These are phyloP conservation scores for Rhodotorula glutinis DNA, from an alignment of 1,284 basidiomycete genomes.

Conservation along the genomic window DNA sequence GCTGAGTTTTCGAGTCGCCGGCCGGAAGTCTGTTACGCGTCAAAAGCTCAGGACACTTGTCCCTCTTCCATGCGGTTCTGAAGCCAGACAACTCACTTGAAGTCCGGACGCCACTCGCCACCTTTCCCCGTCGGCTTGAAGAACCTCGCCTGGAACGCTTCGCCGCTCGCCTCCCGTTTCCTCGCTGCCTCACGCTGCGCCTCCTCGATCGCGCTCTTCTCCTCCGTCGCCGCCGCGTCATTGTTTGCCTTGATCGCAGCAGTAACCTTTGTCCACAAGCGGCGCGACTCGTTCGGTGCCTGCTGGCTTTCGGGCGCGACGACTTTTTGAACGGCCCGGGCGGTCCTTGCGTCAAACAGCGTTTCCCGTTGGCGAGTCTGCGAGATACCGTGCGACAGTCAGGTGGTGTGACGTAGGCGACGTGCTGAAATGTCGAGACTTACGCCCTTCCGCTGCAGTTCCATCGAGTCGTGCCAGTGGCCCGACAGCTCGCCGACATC, in stretches of 20 bases:
- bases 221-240: constrained; percentile 88
- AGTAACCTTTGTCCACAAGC: constrained; percentile 82
- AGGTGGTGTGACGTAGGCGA: constrained; percentile 45
- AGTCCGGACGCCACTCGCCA: constrained; percentile 75
- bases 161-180: constrained; percentile 69
- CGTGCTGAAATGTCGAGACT: constrained; percentile 42
- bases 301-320: constrained; percentile 82
- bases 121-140: constrained; percentile 63
- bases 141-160: constrained; percentile 68
- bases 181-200: constrained; percentile 79
- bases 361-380: constrained; percentile 51
- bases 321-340: constrained; percentile 72
- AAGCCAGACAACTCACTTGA: constrained; percentile 50
- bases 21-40: constrained; percentile 60
- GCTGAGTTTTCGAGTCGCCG: constrained; percentile 63
- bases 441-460: constrained; percentile 65
- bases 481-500: constrained; percentile 84
- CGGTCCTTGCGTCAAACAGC: constrained; percentile 77
- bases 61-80: too few species aligned
- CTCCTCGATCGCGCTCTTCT: constrained; percentile 86
- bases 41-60: neutral
- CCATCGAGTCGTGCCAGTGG: constrained; percentile 88
- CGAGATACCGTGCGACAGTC: neutral
- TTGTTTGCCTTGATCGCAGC: constrained; percentile 81
- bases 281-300: constrained; percentile 71